phyloP scores from a whole-genome alignment of 805 yeast species.

The Wilhelminamyces savonicus region DNA sequence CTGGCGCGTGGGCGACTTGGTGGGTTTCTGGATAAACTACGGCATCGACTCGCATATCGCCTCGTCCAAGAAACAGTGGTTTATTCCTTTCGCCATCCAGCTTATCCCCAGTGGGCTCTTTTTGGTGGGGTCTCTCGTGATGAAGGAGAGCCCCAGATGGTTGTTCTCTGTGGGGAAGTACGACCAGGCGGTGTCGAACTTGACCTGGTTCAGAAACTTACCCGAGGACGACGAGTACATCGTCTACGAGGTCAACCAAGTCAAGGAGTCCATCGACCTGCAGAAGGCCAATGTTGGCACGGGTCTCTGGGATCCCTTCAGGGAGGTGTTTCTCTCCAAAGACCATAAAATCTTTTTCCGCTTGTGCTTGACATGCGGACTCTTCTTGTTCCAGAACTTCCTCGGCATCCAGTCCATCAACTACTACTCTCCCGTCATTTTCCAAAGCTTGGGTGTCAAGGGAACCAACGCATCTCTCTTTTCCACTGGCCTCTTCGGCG shows the following conservation, averaged over 20 bases:
- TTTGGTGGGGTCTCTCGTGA: slow-evolving; percentile 22
- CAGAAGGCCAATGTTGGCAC: slow-evolving; percentile 24
- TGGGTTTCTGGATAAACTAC: slow-evolving; percentile 32
- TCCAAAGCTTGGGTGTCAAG: slow-evolving; percentile 28
- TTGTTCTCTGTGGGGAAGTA: slow-evolving; percentile 21
- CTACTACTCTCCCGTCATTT: slow-evolving; percentile 32
- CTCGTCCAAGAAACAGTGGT: slow-evolving; percentile 25
- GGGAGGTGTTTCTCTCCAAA: slow-evolving; percentile 21
- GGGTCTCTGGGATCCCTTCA: slow-evolving; percentile 28
- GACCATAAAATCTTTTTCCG: slow-evolving; percentile 20
- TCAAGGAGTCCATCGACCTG: slow-evolving; percentile 23
- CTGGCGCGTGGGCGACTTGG: slow-evolving; percentile 34
- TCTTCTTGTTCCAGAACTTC: slow-evolving; percentile 33
- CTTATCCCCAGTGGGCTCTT: slow-evolving; percentile 31
- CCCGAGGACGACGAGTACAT: slow-evolving; percentile 30
- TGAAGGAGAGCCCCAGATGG: slow-evolving; percentile 35
- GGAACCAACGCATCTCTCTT: slow-evolving; percentile 32
- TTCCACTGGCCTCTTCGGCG: slow-evolving; percentile 36
- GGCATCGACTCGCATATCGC: slow-evolving; percentile 24
- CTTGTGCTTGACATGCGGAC: slow-evolving; percentile 24
- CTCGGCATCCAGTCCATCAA: slow-evolving; percentile 35
- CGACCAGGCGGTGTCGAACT: slow-evolving; percentile 27
- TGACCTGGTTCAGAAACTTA: slow-evolving; percentile 28
- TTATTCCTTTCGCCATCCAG: slow-evolving; percentile 35
- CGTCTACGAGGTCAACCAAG: slow-evolving; percentile 29